These are phyloP conservation scores for Fusarium sp. DNA, from an alignment of 2,329 filamentous ascomycete species.

Conservation along the genomic window DNA sequence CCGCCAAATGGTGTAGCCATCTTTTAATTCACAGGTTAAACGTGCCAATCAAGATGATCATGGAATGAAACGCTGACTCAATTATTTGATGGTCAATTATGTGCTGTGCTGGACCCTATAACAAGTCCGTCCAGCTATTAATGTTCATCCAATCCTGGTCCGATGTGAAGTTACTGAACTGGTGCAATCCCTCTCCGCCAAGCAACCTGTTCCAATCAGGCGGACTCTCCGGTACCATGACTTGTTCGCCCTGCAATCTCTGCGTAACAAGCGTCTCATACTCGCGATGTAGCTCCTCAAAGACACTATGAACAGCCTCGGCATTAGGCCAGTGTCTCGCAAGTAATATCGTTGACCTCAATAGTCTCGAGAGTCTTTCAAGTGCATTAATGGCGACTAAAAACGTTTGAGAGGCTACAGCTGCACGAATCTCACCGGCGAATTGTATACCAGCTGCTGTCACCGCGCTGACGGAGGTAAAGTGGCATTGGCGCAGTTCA, in stretches of 20 bases:
- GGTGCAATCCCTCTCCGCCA: conserved; percentile 27
- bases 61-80: fast-evolving
- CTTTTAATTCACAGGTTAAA: background rate
- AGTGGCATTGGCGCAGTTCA: conserved; percentile 37
- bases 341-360: conserved; percentile 27
- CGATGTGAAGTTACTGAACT: conserved; percentile 24
- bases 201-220: conserved; percentile 39
- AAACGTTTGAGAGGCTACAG: conserved; percentile 28
- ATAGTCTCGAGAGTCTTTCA: conserved; percentile 25
- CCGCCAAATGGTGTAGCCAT: conserved; percentile 20
- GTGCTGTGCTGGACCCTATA: background rate
- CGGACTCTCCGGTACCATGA: conserved; percentile 37
- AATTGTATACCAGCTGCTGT: conserved; percentile 40
- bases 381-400: conserved; percentile 36
- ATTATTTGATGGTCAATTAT: background rate
- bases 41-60: background rate
- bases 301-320: conserved; percentile 39
- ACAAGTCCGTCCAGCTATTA: conserved; percentile 36
- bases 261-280: conserved; percentile 38
- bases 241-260: conserved; percentile 36
- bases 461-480: conserved; percentile 38
- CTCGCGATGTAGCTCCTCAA: conserved; percentile 38
- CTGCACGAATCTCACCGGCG: conserved; percentile 34
- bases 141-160: conserved; percentile 42
- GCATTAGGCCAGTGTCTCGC: conserved; percentile 39